phyloP scores from a whole-genome alignment of 176 grass and related monocot genomes.

The Aegilops umbellulata region DNA sequence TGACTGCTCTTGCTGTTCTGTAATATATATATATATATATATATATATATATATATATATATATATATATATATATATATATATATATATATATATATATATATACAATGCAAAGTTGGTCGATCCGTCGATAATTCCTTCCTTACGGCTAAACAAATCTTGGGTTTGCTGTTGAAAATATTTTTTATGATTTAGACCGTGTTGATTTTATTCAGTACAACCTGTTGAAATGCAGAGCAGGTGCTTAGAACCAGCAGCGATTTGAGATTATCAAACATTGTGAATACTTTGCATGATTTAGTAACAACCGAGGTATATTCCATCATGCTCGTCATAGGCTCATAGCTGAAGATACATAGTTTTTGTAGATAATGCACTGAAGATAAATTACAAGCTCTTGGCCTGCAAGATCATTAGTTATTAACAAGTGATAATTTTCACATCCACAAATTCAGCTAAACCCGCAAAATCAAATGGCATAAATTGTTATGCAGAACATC shows the following conservation, averaged over 20 bases:
- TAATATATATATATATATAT: too few relatives aligned
- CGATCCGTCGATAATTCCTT: background rate
- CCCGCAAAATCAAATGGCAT: background rate
- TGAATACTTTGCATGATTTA: background rate
- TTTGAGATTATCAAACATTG: background rate
- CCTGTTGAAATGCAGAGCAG: background rate
- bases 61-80: too few relatives aligned
- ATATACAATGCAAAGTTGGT: background rate
- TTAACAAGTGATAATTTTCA: background rate
- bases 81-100: too few relatives aligned
- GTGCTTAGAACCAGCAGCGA: background rate
- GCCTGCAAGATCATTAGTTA: too few relatives aligned
- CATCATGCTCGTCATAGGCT: background rate
- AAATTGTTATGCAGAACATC: background rate
- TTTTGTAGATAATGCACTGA: background rate
- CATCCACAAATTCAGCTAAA: background rate
- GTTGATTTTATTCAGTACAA: background rate
- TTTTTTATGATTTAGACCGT: background rate
- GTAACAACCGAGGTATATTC: conserved; percentile 6
- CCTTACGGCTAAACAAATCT: background rate
- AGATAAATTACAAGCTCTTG: conserved; percentile 38
- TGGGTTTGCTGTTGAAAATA: background rate
- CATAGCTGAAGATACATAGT: background rate
- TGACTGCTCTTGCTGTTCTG: too few relatives aligned
- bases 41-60: too few relatives aligned